Evolutionary conservation across 495 filamentous ascomycete genomes (phyloP), one percentile per base, ranked within the genome.

Genomic region (Lasiosphaeria ovina): DNA sequence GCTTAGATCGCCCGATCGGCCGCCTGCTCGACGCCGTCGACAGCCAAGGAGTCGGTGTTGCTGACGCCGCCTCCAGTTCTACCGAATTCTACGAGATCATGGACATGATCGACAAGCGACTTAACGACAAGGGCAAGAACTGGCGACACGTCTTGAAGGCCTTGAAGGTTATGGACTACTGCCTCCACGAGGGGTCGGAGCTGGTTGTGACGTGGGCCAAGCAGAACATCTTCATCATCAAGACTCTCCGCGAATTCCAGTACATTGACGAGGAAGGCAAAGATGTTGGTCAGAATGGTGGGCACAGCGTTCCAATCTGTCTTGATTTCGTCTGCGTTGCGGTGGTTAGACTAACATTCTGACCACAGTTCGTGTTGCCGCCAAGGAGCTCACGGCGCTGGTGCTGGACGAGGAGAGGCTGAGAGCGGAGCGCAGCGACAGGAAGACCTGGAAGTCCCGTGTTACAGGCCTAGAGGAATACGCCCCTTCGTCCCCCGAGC

Each of bases 111-210:
- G 95, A 98, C 76, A 98, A 98, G 81, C 89, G 95, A 61, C 80
- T 99, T 66, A 99, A 99, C 66, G 95, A 99, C 72, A 99, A 99
- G 74, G 95, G 95, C 67, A 99, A 97, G 82, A 99, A 99, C 74
- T 99, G 95, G 95, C 87, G 95, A 66, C 95, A 99, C 74, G 95
- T 99, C 3, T 80, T 99, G 57, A 99, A 99, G 77, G 94, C 93
- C 34, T 77, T 99, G 58, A 99, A 98, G 72, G 95, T 99, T 60
- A 82, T 97, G 59, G 95, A 99, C 76, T 99, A 99, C 76, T 96
- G 92, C 78, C 81, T 99, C 38, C 95, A 99, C 72, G 95, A 99
- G 72, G 95, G 95, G 6, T 96, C 91, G 0, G 95, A 98, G 76
- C 76, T 97, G 63, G 92, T 97, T 35, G 95, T 99, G 34, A 97